These are phyloP conservation scores for Cladosporium austrohemisphaericum DNA, from an alignment of 2,329 filamentous ascomycete species.

Conservation along the genomic window DNA sequence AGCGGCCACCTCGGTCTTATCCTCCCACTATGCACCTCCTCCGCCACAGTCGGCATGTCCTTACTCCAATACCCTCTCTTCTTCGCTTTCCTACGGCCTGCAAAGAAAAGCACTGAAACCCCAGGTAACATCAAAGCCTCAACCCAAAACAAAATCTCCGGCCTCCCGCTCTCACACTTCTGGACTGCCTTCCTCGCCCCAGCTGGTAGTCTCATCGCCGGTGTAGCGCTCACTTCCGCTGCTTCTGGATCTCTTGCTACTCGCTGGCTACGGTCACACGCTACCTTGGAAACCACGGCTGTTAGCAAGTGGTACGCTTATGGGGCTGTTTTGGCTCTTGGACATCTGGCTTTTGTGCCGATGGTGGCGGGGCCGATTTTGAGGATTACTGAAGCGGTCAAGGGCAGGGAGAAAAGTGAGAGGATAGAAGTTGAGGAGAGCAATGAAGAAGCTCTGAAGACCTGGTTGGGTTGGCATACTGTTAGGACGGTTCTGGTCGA, in stretches of 20 bases:
- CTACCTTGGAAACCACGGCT: constrained; percentile 25
- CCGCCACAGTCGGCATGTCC: constrained; percentile 30
- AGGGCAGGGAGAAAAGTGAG: constrained; percentile 12
- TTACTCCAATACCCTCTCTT: constrained; percentile 30
- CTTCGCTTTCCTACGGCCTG: constrained; percentile 22
- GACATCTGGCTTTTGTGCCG: constrained; percentile 25
- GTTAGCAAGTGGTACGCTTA: constrained; percentile 29
- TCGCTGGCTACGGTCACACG: constrained; percentile 26
- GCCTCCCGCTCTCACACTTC: constrained; percentile 24
- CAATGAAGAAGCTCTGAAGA: constrained; percentile 24
- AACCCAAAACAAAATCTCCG: constrained; percentile 7
- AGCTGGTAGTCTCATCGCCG: constrained; percentile 21
- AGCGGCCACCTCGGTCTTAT: constrained; percentile 28
- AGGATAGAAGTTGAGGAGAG: constrained; percentile 21
- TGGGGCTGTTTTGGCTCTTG: constrained; percentile 25
- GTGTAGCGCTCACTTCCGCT: constrained; percentile 20
- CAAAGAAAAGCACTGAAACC: not conserved
- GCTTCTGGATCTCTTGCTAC: constrained; percentile 22
- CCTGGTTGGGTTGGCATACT: constrained; percentile 27
- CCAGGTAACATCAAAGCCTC: not conserved
- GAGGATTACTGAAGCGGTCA: constrained; percentile 21
- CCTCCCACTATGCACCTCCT: constrained; percentile 29
- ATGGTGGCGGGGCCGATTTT: constrained; percentile 7
- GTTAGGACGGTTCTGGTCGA: constrained; percentile 27
- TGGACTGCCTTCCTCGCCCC: constrained; percentile 25